Base-by-base conservation (phyloP, 2,329 filamentous ascomycete species). In the Diaporthe helianthi region DNA sequence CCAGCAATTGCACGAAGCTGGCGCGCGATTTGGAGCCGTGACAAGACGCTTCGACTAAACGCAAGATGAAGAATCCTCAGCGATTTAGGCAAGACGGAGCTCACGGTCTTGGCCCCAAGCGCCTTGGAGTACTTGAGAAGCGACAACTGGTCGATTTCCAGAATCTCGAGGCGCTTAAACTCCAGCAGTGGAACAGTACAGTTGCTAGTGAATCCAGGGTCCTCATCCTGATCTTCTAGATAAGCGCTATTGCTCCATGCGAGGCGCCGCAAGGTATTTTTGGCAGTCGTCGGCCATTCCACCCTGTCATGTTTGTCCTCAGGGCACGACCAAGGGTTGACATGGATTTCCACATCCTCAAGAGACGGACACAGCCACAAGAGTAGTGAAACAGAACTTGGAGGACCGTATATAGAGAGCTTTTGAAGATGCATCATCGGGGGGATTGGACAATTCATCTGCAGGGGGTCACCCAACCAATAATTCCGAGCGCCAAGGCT, bases 241-340 rank as follows among this genome's bases (percentile, higher is more conserved):
- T 36, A 7, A 3, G 19, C 53, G 2, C 19, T 2, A 12, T 41
- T 22, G 15, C 22, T 41, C 53, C 53, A 58, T n/a, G 29, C 53
- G 2, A 58, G 22, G 2, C 53, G 33, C 3, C 53, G 19, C 5
- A 58, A 7, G 19, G 1, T 19, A 2, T 1, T 8, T 3, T 19
- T 58, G 7, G 22, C 19, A 26, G 41, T n/a, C 8, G 33, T 5
- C 2, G 53, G 53, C 53, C 53, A 58, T 15, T 41, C 3, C 3
- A 41, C 2, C 29, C 5, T 15, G 13, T 2, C 38, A 41, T 17
- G 15, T 15, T 53, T 12, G 6, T 10, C 5, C 29, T 5, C 9
- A 2, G 6, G 1, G 10, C n/a, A 36, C 0, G 3, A 1, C 3
- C 7, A 24, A 9, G 10, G 19, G 1, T 17, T 4, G 1, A 19